Evolutionary conservation across 805 yeast genomes (phyloP), one percentile per base, ranked within the genome.

Genomic region (Schizosaccharomyces osmophilus): DNA sequence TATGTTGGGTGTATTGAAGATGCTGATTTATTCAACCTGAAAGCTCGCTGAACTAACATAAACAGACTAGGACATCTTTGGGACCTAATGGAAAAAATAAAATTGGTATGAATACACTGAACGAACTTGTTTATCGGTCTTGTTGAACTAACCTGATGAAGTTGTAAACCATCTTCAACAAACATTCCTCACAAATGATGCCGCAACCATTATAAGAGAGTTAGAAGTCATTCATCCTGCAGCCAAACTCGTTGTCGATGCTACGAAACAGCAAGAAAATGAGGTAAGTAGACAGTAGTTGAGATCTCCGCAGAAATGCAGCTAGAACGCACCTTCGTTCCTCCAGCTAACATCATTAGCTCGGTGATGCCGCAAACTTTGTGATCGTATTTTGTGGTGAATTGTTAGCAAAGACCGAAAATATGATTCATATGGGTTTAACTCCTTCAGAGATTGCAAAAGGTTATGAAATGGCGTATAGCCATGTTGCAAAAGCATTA

Each of bases 81-180:
- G 98, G 98, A 5, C 98, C 98, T 64, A 85, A 95, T 73, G 98
- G 98, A 61, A 80, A 96, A 69, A 93, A 89, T 73, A 93, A 93
- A 78, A 87, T 93, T 71, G 84, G 60, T 57, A 57, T 19, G 43
- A 4, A 6, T n/a, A 19, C 48, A 8, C n/a, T 9, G 17, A 57
- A 31, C 11, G 11, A 36, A 9, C n/a, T 26, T 31, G 15, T 41
- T 32, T 15, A 5, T 26, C 26, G 31, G 15, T n/a, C 39, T 29
- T 48, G n/a, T 41, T 55, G 41, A 31, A 13, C 61, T 19, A 58
- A 59, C 59, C 17, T 19, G 32, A 45, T 59, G 32, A 48, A 57
- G 60, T 29, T 17, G 6, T 55, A 24, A 59, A 66, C 65, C 80
- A 86, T 67, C 73, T 86, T 66, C 88, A 87, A 63, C 87, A 84